Evolutionary conservation across 176 grass and related monocot genomes (phyloP).

Genomic region (Guadua angustifolia): DNA sequence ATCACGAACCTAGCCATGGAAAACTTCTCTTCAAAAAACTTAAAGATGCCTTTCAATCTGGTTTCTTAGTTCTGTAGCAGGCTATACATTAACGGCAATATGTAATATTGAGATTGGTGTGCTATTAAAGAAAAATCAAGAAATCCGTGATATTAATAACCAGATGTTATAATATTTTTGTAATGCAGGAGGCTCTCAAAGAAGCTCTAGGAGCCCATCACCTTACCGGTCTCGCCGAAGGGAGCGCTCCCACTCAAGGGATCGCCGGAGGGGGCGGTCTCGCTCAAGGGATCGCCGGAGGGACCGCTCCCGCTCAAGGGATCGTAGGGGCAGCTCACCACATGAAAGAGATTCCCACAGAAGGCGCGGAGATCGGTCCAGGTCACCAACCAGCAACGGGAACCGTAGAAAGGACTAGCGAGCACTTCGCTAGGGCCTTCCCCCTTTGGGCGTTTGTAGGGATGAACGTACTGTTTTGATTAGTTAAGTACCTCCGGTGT

Average conservation of each 20-base stretch:
- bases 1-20: background rate
- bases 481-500: conserved; percentile 14
- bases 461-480: background rate
- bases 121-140: background rate
- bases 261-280: conserved; percentile 23
- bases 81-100: background rate
- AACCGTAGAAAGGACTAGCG: conserved; percentile 46
- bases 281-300: conserved; percentile 42
- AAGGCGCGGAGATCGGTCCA: conserved; percentile 50
- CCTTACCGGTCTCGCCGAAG: conserved; percentile 54
- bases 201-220: conserved; percentile 42
- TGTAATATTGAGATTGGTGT: background rate
- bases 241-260: conserved; percentile 56
- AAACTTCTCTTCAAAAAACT: background rate
- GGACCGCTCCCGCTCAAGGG: conserved; percentile 42
- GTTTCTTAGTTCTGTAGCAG: background rate
- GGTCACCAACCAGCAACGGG: conserved; percentile 46
- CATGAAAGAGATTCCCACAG: conserved; percentile 48
- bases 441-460: background rate
- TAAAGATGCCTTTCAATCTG: background rate
- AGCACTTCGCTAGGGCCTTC: background rate
- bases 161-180: background rate
- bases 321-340: conserved; percentile 35
- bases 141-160: background rate
- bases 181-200: conserved; percentile 49